phyloP scores from a whole-genome alignment of 2,329 filamentous ascomycete species.

The Claviceps spartinae region DNA sequence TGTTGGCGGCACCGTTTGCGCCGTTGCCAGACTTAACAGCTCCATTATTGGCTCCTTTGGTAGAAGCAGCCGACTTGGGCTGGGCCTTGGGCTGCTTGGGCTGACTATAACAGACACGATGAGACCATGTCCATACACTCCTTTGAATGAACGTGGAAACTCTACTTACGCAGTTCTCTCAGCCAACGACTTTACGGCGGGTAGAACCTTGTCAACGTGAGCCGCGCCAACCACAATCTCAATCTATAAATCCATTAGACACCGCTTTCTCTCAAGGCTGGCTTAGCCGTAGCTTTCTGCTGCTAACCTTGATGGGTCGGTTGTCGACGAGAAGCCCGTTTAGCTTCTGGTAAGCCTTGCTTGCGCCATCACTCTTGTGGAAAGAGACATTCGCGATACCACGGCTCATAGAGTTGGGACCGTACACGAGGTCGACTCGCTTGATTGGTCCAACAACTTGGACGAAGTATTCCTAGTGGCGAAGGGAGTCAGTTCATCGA shows the following conservation, averaged over 20 bases:
- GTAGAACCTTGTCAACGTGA: slow-evolving; percentile 52
- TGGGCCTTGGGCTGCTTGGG: slow-evolving; percentile 30
- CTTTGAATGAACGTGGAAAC: background rate
- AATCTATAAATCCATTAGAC: slow-evolving; percentile 42
- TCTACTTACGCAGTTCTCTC: slow-evolving; percentile 62
- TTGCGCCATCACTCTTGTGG: slow-evolving; percentile 64
- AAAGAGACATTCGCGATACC: slow-evolving; percentile 88
- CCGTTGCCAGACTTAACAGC: slow-evolving; percentile 24
- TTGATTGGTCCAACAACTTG: slow-evolving; percentile 83
- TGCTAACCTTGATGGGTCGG: slow-evolving; percentile 68
- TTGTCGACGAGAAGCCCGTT: slow-evolving; percentile 87
- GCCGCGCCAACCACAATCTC: slow-evolving; percentile 79
- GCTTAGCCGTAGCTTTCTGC: background rate
- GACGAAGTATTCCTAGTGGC: slow-evolving; percentile 85
- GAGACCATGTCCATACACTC: background rate
- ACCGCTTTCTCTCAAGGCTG: background rate
- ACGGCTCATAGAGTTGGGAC: slow-evolving; percentile 79
- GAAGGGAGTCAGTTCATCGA: slow-evolving; percentile 52
- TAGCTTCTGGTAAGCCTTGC: slow-evolving; percentile 68
- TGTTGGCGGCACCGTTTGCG: slow-evolving; percentile 34
- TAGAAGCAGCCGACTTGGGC: slow-evolving; percentile 66
- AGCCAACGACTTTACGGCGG: slow-evolving; percentile 55
- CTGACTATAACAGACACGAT: slow-evolving; percentile 2
- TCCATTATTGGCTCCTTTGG: slow-evolving; percentile 36
- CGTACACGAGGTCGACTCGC: slow-evolving; percentile 82